Evolutionary conservation across 164 flowering plant species (phyloP), one percentile per base, ranked within the genome.

Genomic region (Stephania japonica): DNA sequence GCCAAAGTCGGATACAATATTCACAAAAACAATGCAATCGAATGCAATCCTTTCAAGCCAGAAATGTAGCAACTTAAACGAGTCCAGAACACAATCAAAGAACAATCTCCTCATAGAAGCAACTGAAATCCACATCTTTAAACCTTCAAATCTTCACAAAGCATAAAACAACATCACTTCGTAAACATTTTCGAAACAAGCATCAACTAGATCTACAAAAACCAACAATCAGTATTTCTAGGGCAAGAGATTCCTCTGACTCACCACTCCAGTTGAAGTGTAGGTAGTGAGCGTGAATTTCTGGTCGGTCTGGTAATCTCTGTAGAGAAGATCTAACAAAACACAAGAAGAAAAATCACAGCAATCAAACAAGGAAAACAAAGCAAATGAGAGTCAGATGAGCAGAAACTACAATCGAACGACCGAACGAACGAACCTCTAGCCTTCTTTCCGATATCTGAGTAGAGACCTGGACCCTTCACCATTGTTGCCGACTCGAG

Each of bases 241-340:
- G n/a, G n/a, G 19, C 18, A 21, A 56, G 1, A 56, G 62, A 16
- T 56, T 16, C 7, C 62, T 18, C 62, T 2, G 67, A 83, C 93
- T 84, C 75, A 89, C 92, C 68, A 89, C 87, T 69, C 92, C 92
- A 59, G 86, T 83, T 0, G 85, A 78, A 38, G 89, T 84, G 79
- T 78, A 85, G 65, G 89, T 86, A n/a, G 90, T 85, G 80, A 89
- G 53, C 62, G 82, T 83, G 82, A 86, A 85, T 78, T 89, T 88
- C n/a, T 84, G 88, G 80, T 88, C 91, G 68, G 81, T 81, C 77
- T 86, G 91, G 78, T 84, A 87, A 68, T 89, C 92, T 79, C 77
- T 85, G 82, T 66, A 79, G 18, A 80, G 81, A 76, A 85, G 79
- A 81, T 78, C 85, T 81, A 47, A 21, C 0, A 56, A 61, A 56